Evolutionary conservation across 2,329 filamentous ascomycete species (phyloP), one percentile per base, ranked within the genome.

Genomic region (Trichophyton mentagrophytes): DNA sequence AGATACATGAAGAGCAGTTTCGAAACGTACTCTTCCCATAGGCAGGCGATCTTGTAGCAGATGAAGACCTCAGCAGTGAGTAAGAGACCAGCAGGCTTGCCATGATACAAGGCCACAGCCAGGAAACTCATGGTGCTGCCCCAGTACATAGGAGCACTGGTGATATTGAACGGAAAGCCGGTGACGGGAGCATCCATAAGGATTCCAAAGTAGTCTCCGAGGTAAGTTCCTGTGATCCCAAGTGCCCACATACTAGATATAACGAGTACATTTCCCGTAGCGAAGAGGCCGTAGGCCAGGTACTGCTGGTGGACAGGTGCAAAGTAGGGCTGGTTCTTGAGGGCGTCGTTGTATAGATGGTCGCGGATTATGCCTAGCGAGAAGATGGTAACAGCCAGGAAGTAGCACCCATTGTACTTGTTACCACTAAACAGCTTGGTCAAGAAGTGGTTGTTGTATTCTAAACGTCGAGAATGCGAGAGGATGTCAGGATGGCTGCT

Each of bases 121-220:
- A 97, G 76, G 76, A 99, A 99, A 76, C 87, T 92, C 81, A 95
- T 81, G 25, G 92, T 93, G 64, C 86, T 90, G 62, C 93, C 93
- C 78, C 90, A 88, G 79, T 99, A 99, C 93, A 99, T 99, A 64
- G 93, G 93, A 59, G 90, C 87, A 66, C 85, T 83, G 60, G 87
- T 91, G 63, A 97, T 82, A 74, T 88, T 97, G 81, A 99, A 99
- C 1, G 93, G 93, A 72, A 99, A 99, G 13, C 89, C 87, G 11
- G 90, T 95, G 59, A 99, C 91, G 69, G 92, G 92, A 67, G 87
- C 79, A 72, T 97, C 92, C 90, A 96, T 95, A 66, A 99, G 80
- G 73, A 97, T 96, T 67, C 93, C 93, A 72, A 97, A 99, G 80
- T 99, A 99, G 78, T 99, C 93, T 67, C 93, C 93, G 40, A 99